phyloP scores from a whole-genome alignment of 352 stramenopile species.

The Saprolegnia diclina region DNA sequence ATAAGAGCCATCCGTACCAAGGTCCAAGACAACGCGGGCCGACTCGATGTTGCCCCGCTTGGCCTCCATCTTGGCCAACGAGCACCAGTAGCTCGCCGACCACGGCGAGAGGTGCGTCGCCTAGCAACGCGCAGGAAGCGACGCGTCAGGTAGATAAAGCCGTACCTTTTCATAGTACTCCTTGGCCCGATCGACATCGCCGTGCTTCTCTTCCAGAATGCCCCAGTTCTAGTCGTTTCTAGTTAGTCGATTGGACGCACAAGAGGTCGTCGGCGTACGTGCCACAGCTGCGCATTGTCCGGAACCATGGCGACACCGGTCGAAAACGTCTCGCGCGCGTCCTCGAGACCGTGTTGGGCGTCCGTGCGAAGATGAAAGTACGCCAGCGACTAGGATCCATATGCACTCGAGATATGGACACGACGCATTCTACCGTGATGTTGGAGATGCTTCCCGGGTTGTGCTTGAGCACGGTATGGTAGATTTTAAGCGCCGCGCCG shows the following conservation, averaged over 20 bases:
- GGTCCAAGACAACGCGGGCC: conserved; percentile 49
- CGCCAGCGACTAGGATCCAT: neutral
- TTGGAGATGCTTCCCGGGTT: conserved; percentile 67
- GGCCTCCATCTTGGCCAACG: conserved; percentile 56
- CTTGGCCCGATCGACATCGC: conserved; percentile 58
- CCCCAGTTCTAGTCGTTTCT: conserved; percentile 39
- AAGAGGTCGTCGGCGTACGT: conserved; percentile 1
- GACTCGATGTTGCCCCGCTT: conserved; percentile 53
- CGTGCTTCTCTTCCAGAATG: conserved; percentile 67
- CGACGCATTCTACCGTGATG: conserved; percentile 41
- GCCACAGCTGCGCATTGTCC: conserved; percentile 3
- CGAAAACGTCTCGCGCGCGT: neutral
- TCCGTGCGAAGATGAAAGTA: conserved; percentile 12
- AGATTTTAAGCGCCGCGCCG: conserved; percentile 56
- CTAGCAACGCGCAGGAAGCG: conserved; percentile 41
- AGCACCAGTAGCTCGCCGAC: conserved; percentile 33
- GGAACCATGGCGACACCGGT: neutral
- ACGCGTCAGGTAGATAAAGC: neutral
- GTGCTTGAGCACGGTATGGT: conserved; percentile 50
- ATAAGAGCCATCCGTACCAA: neutral
- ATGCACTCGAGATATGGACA: neutral
- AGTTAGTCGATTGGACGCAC: neutral
- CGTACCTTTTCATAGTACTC: conserved; percentile 63
- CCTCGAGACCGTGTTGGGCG: neutral
- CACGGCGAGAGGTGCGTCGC: conserved; percentile 60